These are phyloP conservation scores for Fusarium ambrosium DNA, from an alignment of 2,329 filamentous ascomycete species.

Conservation along the genomic window DNA sequence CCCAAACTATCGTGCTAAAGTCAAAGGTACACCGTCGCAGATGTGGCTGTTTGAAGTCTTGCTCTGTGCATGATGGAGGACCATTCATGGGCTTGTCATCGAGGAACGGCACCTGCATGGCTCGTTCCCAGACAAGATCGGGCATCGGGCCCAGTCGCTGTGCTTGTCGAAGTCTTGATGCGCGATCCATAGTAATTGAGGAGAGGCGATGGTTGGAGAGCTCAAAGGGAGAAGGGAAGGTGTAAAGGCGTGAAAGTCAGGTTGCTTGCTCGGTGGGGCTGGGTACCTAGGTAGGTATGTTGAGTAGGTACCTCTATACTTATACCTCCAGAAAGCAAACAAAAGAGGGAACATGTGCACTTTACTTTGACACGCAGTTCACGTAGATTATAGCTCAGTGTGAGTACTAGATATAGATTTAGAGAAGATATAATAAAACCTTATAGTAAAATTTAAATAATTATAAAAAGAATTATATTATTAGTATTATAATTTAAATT, in stretches of 20 bases:
- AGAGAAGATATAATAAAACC: too few species aligned
- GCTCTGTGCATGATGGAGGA: background rate
- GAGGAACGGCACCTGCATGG: slow-evolving; percentile 6
- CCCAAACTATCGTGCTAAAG: background rate
- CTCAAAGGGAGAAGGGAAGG: background rate
- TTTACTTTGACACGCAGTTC: too few species aligned
- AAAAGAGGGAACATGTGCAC: too few species aligned
- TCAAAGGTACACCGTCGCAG: slow-evolving; percentile 2
- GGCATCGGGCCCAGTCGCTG: background rate
- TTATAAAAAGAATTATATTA: too few species aligned
- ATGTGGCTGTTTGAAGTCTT: background rate
- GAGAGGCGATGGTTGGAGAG: background rate
- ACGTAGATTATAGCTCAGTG: too few species aligned
- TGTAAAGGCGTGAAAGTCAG: background rate
- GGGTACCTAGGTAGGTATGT: too few species aligned
- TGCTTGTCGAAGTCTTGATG: background rate
- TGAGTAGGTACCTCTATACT: too few species aligned
- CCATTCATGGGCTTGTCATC: slow-evolving; percentile 1
- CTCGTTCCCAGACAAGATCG: background rate
- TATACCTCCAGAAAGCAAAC: too few species aligned
- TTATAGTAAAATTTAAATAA: too few species aligned
- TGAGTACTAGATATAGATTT: too few species aligned
- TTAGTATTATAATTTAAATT: too few species aligned
- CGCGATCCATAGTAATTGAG: background rate
- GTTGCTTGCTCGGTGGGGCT: too few species aligned